Base-by-base conservation (phyloP, 345 rosid species). In the Populus tremula region DNA sequence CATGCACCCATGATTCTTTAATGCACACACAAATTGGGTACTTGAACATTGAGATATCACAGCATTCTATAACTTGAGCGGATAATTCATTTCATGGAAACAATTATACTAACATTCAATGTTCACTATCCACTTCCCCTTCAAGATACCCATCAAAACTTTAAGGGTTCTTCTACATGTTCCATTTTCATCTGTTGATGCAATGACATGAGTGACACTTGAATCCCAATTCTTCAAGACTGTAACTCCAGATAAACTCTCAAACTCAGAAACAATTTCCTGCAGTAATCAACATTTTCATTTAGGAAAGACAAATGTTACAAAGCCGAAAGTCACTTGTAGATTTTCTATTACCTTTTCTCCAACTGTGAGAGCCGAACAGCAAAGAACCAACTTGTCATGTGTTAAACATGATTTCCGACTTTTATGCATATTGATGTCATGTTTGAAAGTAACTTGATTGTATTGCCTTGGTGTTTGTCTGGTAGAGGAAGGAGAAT, bases 101-200 rank as follows among this genome's bases (percentile, higher is more conserved):
- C 29, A 69, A 39, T 6, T 59, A 68, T 50, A 88, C 98, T 91
- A 10, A 91, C 99, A 96, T 29, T 93, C 89, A 74, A 91, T 73
- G 73, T 70, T 89, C 77, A 96, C 83, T 78, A 93, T 88, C 97
- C 99, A 96, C 83, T 90, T 96, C 72, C 99, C 98, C 89, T 89
- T 93, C 85, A 93, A 85, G 84, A 93, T 88, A 39, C 89, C 99
- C 93, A 86, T 92, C 81, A 95, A 80, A 62, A 89, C 70, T 76
- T 96, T 96, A 63, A 92, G 85, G 47, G 98, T 96, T 80, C 99
- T 91, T 88, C 81, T 90, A 89, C 97, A 90, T 9, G 94, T 97
- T 81, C 97, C 91, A 67, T 87, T 93, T 78, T 91, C 91, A 65
- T 96, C 86, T 16, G 84, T 82, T 69, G 99, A 93, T 69, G 94